A percentile compares a stretch with the other conserved stretches of the same genome.
Evolutionary conservation across 495 filamentous ascomycete genomes (phyloP).

Genomic region (Paragyromitra xinjiangensis): DNA sequence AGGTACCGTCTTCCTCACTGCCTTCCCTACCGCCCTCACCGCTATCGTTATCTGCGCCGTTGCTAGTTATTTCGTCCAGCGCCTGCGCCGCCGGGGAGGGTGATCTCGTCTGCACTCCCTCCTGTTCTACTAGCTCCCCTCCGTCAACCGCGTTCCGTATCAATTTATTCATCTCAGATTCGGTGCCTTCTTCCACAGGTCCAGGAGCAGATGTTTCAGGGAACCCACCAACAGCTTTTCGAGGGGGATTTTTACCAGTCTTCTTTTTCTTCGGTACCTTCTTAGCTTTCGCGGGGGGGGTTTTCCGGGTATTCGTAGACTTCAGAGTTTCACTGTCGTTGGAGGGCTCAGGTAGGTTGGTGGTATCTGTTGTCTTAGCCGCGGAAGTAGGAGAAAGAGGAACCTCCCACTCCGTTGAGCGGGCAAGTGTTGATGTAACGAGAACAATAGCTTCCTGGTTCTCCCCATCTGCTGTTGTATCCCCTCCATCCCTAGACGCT

Average conservation of each 20-base stretch:
- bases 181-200: neutral
- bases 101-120: neutral
- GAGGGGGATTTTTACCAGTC: neutral
- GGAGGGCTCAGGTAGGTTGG: neutral
- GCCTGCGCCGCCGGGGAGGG: neutral
- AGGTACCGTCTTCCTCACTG: neutral
- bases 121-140: neutral
- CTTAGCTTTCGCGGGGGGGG: neutral
- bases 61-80: neutral
- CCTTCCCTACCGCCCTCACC: no score
- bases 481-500: neutral
- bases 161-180: slow-evolving; percentile 9
- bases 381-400: neutral
- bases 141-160: neutral
- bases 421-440: neutral
- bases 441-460: slow-evolving; percentile 21
- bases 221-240: neutral
- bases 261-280: neutral
- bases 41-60: neutral
- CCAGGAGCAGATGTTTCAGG: neutral
- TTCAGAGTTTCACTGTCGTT: no score
- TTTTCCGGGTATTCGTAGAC: no score
- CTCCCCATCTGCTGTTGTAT: neutral
- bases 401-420: neutral
- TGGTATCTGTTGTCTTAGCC: neutral